Percentiles rank a stretch among this genome's conserved stretches.
These are phyloP conservation scores for Prunus fruticosa DNA, from an alignment of 306 rosid genomes.

Conservation along the genomic window DNA sequence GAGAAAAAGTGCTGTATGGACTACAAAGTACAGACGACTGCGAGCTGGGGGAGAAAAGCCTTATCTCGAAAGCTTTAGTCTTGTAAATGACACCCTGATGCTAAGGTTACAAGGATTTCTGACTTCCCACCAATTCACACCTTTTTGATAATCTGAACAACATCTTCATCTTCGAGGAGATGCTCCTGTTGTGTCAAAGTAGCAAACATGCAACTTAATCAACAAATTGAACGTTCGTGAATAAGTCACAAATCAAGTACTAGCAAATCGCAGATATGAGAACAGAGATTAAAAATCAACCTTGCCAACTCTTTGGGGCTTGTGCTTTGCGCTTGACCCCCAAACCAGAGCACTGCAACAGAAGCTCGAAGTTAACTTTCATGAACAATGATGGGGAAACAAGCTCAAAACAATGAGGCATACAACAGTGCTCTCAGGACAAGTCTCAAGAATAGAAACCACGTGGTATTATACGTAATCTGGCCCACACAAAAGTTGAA, in stretches of 20 bases:
- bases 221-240: background rate
- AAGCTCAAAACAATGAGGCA: background rate
- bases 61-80: constrained; percentile 1
- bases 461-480: background rate
- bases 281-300: constrained; percentile 20
- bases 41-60: background rate
- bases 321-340: constrained; percentile 96
- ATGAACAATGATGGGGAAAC: background rate
- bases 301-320: constrained; percentile 99
- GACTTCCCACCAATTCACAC: constrained; percentile 35
- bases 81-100: background rate
- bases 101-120: background rate
- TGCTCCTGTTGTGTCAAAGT: constrained; percentile 57
- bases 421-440: background rate
- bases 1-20: background rate
- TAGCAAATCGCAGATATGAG: background rate
- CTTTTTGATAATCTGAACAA: constrained; percentile 94
- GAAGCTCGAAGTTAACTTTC: constrained; percentile 17
- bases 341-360: constrained; percentile 85
- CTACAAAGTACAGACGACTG: background rate
- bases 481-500: background rate
- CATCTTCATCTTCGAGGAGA: constrained; percentile 95
- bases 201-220: background rate
- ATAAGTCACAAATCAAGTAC: background rate
- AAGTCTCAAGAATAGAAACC: background rate